Evolutionary conservation across 768 basidiomycete genomes (phyloP).

Genomic region (Hortiboletus campestris): DNA sequence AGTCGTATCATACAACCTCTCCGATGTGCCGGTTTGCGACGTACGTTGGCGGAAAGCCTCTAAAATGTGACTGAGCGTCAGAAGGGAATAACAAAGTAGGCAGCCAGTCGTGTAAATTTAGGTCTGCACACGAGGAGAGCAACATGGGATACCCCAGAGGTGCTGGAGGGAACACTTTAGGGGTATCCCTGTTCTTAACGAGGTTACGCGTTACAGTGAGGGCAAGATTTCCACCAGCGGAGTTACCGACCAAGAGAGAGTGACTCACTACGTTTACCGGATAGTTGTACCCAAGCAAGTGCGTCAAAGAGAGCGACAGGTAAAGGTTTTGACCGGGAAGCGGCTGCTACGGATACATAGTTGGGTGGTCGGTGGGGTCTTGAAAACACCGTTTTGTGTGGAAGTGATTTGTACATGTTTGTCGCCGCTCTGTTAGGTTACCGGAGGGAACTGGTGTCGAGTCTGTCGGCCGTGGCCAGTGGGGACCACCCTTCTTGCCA

Average conservation of each 20-base stretch:
- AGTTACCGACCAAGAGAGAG: constrained; percentile 66
- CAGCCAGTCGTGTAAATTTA: constrained; percentile 39
- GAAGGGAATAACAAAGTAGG: constrained; percentile 47
- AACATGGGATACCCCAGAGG: constrained; percentile 50
- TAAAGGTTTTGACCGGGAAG: constrained; percentile 52
- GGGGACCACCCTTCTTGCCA: constrained; percentile 40
- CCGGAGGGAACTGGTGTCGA: constrained; percentile 40
- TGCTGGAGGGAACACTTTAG: constrained; percentile 34
- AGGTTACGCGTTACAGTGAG: constrained; percentile 63
- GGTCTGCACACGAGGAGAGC: constrained; percentile 57
- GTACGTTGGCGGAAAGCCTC: constrained; percentile 59
- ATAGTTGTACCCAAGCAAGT: constrained; percentile 69
- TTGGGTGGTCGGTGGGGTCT: no score
- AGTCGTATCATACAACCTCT: constrained; percentile 54
- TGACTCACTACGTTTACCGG: constrained; percentile 59
- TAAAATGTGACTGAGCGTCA: constrained; percentile 41
- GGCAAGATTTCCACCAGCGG: constrained; percentile 74
- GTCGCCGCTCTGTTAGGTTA: no score
- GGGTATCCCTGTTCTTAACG: constrained; percentile 41
- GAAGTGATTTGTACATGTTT: no score
- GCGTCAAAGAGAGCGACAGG: constrained; percentile 75
- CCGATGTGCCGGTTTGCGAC: constrained; percentile 55
- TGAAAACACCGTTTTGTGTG: no score
- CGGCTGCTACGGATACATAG: no score
- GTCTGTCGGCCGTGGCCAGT: constrained; percentile 36